Evolutionary conservation across 257 asterid genomes (phyloP), one percentile per base, ranked within the genome.

Genomic region (Solanum megistacrolobum): DNA sequence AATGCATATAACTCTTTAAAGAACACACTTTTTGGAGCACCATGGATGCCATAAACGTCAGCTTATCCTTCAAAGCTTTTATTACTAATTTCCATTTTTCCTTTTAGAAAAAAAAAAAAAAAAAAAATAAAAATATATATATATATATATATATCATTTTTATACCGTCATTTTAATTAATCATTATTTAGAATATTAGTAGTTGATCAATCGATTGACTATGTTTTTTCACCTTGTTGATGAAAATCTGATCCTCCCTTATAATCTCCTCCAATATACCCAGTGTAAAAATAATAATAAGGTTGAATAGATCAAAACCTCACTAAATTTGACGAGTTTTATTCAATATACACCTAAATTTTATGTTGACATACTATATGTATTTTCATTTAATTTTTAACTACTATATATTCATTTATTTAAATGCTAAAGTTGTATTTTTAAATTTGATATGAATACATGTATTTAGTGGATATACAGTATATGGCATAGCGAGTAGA

Each of bases 1-100:
- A 58, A 66, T 35, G 60, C 35, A 84, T 84, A n/a, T 36, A 85
- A 9, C 58, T 62, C 87, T 60, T 68, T 66, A 66, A 66, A 66
- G 87, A 39, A 39, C 6, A 9, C 58, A 66, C 87, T 85, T 85
- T 85, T 85, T 62, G 87, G 81, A 85, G 39, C 81, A 85, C 38
- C 87, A 12, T 41, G 20, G 38, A 36, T 31, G 35, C 60, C 69
- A 9, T 12, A 27, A 84, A 84, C 75, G 36, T 62, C 48, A 84
- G 62, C 62, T 41, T 13, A 78, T 78, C 84, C 20, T 85, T 9
- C 16, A 27, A 65, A 84, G 38, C 39, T 84, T 65, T 65, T 14
- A 35, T 34, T 65, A 65, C 55, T 20, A 36, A 12, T 38, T 84
- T 60, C 35, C n/a, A 21, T 83, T 83, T 83, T 21, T 21, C 31